Evolutionary conservation across 2,329 filamentous ascomycete species (phyloP).

Genomic region (Aureobasidium pullulans): DNA sequence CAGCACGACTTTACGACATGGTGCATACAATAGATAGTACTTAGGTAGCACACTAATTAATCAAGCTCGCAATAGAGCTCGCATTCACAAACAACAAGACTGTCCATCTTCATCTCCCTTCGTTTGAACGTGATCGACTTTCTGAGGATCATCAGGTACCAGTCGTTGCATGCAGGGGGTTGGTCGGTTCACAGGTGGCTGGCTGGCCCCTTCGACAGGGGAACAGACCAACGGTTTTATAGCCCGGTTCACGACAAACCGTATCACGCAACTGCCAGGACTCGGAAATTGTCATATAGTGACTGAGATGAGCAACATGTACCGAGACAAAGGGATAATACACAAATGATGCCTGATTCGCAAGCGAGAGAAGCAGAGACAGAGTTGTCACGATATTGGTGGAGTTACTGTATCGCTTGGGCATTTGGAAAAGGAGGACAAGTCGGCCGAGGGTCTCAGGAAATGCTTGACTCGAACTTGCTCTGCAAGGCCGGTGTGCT

Average conservation of each 20-base stretch:
- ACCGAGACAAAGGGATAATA: constrained; percentile 1
- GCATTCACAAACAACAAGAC: neutral
- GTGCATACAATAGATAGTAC: constrained; percentile 12
- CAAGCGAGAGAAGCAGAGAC: neutral
- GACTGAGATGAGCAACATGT: neutral
- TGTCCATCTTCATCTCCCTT: neutral
- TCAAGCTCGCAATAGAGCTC: constrained; percentile 8
- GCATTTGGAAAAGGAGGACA: neutral
- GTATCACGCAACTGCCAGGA: constrained; percentile 8
- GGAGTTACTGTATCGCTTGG: neutral
- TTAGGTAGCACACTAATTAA: constrained; percentile 11
- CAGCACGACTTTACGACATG: constrained; percentile 9
- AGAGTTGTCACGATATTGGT: neutral
- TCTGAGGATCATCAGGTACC: constrained; percentile 8
- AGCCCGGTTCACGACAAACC: neutral
- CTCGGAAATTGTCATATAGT: constrained; percentile 12
- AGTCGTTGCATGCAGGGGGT: constrained; percentile 4
- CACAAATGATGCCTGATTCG: neutral
- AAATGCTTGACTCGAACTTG: neutral
- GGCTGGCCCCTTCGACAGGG: neutral
- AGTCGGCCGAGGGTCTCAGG: neutral
- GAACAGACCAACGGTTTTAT: constrained; percentile 8
- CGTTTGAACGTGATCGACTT: neutral
- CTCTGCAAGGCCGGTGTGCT: neutral
- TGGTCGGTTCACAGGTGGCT: neutral